A percentile compares a stretch with the other conserved stretches of the same genome.
These are phyloP conservation scores for Daldinia decipiens DNA, from an alignment of 495 filamentous ascomycete genomes.

Conservation along the genomic window DNA sequence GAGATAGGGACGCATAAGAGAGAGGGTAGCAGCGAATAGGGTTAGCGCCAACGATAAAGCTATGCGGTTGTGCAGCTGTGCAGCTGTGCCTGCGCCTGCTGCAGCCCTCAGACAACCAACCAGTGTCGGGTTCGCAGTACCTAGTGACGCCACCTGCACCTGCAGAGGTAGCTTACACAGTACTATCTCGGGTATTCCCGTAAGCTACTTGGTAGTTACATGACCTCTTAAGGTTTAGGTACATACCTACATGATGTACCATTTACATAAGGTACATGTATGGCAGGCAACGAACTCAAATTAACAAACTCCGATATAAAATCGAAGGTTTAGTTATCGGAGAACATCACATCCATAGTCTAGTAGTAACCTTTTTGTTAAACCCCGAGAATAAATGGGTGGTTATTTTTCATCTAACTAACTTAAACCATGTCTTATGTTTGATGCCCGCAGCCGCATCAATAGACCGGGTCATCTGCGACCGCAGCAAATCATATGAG, in stretches of 20 bases:
- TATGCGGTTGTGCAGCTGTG: neutral
- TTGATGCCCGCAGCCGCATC: slow-evolving; percentile 9
- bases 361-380: slow-evolving; percentile 9
- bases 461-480: slow-evolving; percentile 18
- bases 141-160: slow-evolving; percentile 5
- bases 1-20: slow-evolving; percentile 38
- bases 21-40: slow-evolving; percentile 15
- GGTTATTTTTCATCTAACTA: neutral
- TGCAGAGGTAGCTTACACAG: neutral
- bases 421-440: neutral
- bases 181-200: slow-evolving; percentile 1
- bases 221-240: neutral
- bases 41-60: slow-evolving; percentile 33
- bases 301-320: neutral
- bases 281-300: neutral
- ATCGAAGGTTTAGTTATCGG: neutral
- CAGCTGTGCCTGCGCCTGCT: slow-evolving; percentile 27
- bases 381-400: neutral
- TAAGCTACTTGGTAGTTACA: neutral
- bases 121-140: neutral
- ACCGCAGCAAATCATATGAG: slow-evolving; percentile 33
- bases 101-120: slow-evolving; percentile 11
- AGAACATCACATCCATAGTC: neutral
- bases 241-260: neutral
- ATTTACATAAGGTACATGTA: neutral